Evolutionary conservation across 2,329 filamentous ascomycete genomes (phyloP).

Genomic region (Colletotrichum destructivum): DNA sequence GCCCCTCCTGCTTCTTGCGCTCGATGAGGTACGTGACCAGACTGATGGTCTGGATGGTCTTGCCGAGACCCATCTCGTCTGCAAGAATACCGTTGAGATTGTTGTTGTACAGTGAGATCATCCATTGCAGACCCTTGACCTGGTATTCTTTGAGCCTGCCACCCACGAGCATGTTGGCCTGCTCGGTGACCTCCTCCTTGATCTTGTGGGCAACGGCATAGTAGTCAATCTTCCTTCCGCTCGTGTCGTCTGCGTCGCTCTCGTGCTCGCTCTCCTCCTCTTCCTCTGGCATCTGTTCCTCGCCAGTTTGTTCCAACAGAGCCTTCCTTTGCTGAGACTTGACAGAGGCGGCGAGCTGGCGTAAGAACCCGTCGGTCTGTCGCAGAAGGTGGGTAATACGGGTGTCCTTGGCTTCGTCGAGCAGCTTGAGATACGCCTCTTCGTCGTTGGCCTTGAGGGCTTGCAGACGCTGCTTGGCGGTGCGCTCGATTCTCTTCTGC

Average conservation of each 20-base stretch:
- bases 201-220: conserved; percentile 97
- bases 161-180: conserved; percentile 90
- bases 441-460: conserved; percentile 99
- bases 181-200: conserved; percentile 89
- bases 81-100: conserved; percentile 99
- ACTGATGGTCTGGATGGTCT: conserved; percentile 99
- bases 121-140: conserved; percentile 98
- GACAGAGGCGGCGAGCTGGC: conserved; percentile 94
- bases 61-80: conserved; percentile 99
- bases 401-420: conserved; percentile 98
- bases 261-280: conserved; percentile 78
- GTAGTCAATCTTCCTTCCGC: conserved; percentile 92
- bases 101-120: conserved; percentile 99
- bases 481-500: conserved; percentile 97
- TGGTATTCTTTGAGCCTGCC: conserved; percentile 98
- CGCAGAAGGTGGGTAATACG: conserved; percentile 97
- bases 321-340: conserved; percentile 92
- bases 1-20: conserved; percentile 90
- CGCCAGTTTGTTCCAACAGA: conserved; percentile 80
- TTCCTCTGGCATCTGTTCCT: conserved; percentile 67
- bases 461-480: conserved; percentile 99
- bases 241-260: conserved; percentile 78
- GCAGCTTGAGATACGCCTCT: conserved; percentile 96
- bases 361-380: conserved; percentile 97
- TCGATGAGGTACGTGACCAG: conserved; percentile 98